Percentiles rank a stretch among this genome's conserved stretches.
phyloP scores from a whole-genome alignment of 1,284 basidiomycete genomes.

The Cutaneotrichosporon dermatis region DNA sequence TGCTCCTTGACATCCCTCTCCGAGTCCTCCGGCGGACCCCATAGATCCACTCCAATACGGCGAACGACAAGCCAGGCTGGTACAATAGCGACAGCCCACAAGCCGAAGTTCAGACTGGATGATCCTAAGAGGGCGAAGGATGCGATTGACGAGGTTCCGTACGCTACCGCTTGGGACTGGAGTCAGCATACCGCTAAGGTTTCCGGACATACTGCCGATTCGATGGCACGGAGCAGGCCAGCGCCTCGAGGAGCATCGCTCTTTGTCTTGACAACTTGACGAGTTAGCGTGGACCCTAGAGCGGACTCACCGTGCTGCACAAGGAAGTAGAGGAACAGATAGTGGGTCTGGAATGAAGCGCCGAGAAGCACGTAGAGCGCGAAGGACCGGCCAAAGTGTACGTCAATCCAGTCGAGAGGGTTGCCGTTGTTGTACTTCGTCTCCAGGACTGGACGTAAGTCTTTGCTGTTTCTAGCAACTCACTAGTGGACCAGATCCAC shows the following conservation, averaged over 20 bases:
- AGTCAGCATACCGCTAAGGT: too few relatives aligned
- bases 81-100: conserved; percentile 8
- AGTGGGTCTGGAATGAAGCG: conserved; percentile 8
- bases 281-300: not conserved
- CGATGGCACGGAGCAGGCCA: conserved; percentile 7
- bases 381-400: conserved; percentile 10
- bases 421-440: conserved; percentile 1
- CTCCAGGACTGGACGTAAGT: not conserved
- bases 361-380: conserved; percentile 13
- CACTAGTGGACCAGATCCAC: conserved; percentile 10
- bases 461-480: too few relatives aligned
- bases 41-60: conserved; percentile 6
- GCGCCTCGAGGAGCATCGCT: conserved; percentile 1
- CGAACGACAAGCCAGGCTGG: conserved; percentile 9
- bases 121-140: conserved; percentile 4
- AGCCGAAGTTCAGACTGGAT: conserved; percentile 8
- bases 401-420: conserved; percentile 6
- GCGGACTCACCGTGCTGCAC: conserved; percentile 1
- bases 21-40: too few relatives aligned
- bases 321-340: conserved; percentile 12
- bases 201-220: not conserved
- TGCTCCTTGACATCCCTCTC: too few relatives aligned
- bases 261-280: not conserved
- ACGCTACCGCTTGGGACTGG: conserved; percentile 4
- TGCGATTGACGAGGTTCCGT: conserved; percentile 3